Base-by-base conservation (phyloP, 768 basidiomycete genomes). In the Hygrocybe punicea region DNA sequence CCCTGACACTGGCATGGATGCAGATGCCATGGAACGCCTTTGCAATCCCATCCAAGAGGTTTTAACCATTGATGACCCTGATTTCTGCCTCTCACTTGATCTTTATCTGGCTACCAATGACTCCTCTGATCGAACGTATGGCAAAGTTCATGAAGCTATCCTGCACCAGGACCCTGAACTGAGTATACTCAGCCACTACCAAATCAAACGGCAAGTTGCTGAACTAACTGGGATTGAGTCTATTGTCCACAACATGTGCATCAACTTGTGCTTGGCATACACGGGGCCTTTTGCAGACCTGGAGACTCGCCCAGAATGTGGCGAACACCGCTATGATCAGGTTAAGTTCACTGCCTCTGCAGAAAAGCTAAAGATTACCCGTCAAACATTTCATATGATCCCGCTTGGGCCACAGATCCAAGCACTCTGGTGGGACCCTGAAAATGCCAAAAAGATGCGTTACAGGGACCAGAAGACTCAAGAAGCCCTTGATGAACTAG, bases 211-310 rank as follows among this genome's bases (percentile, higher is more conserved):
- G 8, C 37, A 49, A 1, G 55, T 76, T 8, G 54, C 59, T 9
- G 25, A 67, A 7, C 36, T 76, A 8, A 76, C 65, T 13, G 73
- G 77, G 1, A 59, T 82, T 3, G 36, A 63, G 6, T 40, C 71
- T 0, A 60, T 81, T 6, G 42, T 62, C 0, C 45, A 68, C 11
- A 71, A 81, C 54, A 81, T 81, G 78, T 81, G 79, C 47, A 56
- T 65, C 0, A 67, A 77, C 6, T 63, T 65, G 34, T 55, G 58
- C 13, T 51, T 67, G 33, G 70, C 66, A 9, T 74, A 60, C 34
- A 64, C 63, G 1, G 68, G 65, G 1, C 63, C 66, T 10, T 67
- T 47, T 21, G 14, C 14, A 1, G 36, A 42, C 0, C 53, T 62
- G 13, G 37, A 57, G 0, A 0, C 1, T 0, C 76, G 74, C 50